Evolutionary conservation across 164 flowering plant species (phyloP).

Genomic region (Paratinospora sagittata): DNA sequence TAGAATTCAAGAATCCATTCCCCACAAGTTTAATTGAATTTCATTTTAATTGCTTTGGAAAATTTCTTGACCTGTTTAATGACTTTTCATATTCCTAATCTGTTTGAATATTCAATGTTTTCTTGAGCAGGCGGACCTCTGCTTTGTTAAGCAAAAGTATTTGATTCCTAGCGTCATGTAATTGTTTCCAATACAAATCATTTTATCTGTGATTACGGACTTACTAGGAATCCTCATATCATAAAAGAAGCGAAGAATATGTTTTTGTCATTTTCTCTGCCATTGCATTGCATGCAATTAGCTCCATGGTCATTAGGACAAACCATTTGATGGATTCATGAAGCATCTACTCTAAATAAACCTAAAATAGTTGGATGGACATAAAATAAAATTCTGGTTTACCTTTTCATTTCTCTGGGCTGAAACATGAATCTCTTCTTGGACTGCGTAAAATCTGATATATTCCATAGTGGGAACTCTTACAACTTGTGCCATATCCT

Average conservation of each 20-base stretch:
- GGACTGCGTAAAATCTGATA: not conserved
- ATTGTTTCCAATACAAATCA: not conserved
- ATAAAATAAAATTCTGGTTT: not conserved
- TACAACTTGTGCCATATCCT: not conserved
- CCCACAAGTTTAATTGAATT: not conserved
- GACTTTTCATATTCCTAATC: slow-evolving; percentile 2
- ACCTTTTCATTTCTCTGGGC: not conserved
- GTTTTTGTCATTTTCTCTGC: not conserved
- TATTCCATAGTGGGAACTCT: not conserved
- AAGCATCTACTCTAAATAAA: not conserved
- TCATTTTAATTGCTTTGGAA: not conserved
- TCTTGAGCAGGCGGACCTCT: not conserved
- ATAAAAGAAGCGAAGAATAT: no score
- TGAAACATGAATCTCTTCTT: not conserved
- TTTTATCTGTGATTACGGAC: not conserved
- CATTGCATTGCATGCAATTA: not conserved
- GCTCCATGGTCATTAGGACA: not conserved
- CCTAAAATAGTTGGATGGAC: not conserved
- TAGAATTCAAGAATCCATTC: not conserved
- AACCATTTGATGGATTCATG: not conserved
- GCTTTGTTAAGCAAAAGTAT: not conserved
- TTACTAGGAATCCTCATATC: not conserved
- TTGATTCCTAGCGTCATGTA: not conserved
- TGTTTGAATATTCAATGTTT: not conserved
- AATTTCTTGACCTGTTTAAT: not conserved